phyloP scores from a whole-genome alignment of 2,329 filamentous ascomycete species.

The Aspergillus piperis region DNA sequence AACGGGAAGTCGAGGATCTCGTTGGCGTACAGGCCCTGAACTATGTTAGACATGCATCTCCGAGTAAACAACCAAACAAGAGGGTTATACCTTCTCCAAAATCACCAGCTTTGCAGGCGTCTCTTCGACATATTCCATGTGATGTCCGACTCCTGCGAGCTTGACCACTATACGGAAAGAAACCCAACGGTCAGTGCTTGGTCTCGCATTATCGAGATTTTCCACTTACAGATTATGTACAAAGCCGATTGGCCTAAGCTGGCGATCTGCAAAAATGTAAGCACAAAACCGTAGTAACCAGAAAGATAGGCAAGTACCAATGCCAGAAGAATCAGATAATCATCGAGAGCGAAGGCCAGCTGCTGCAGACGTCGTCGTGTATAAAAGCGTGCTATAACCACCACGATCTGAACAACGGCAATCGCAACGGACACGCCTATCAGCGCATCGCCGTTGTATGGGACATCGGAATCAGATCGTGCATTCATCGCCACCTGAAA shows the following conservation, averaged over 20 bases:
- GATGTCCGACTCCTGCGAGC: conserved; percentile 21
- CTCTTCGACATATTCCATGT: conserved; percentile 14
- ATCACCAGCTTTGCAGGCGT: conserved; percentile 12
- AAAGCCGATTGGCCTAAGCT: conserved; percentile 20
- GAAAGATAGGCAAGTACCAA: conserved; percentile 15
- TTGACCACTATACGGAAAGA: conserved; percentile 14
- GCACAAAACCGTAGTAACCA: neutral
- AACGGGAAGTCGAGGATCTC: conserved; percentile 27
- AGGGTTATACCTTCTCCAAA: conserved; percentile 19
- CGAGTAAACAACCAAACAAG: neutral
- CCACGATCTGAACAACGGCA: conserved; percentile 22
- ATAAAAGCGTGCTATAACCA: conserved; percentile 25
- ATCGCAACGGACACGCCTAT: conserved; percentile 22
- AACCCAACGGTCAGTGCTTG: neutral
- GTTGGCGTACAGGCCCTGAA: conserved; percentile 19
- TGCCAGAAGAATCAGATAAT: conserved; percentile 27
- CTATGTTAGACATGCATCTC: neutral
- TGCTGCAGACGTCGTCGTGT: conserved; percentile 25
- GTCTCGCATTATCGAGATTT: no score
- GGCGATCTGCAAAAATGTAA: conserved; percentile 14
- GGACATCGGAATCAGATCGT: neutral
- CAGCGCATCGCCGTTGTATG: conserved; percentile 18
- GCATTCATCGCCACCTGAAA: neutral
- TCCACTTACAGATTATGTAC: conserved; percentile 24
- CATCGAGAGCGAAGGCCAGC: conserved; percentile 20